Percentiles rank a stretch among this genome's conserved stretches.
These are phyloP conservation scores for Vigna unguiculata DNA, from an alignment of 306 rosid genomes.

Conservation along the genomic window DNA sequence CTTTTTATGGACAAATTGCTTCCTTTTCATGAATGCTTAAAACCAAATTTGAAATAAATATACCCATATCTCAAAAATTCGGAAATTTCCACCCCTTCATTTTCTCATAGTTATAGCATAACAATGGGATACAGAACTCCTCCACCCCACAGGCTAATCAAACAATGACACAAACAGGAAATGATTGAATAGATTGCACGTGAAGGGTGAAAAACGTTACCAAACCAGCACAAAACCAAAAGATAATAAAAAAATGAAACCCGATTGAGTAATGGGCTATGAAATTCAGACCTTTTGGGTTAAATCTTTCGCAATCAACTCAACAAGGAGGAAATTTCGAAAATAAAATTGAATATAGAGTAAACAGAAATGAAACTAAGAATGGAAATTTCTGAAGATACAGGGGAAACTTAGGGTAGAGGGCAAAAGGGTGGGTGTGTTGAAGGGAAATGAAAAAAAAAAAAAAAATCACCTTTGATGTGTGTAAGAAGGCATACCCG, in stretches of 20 bases:
- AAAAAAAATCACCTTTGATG: constrained; percentile 34
- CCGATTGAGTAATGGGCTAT: constrained; percentile 14
- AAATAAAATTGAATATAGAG: neutral
- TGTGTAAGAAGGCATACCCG: neutral
- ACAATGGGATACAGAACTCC: neutral
- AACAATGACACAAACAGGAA: neutral
- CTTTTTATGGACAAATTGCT: neutral
- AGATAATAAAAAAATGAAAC: neutral
- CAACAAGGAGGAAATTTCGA: neutral
- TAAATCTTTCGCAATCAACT: neutral
- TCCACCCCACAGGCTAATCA: constrained; percentile 17
- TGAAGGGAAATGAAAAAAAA: neutral
- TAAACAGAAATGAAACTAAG: neutral
- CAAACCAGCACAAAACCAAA: constrained; percentile 19
- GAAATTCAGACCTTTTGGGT: constrained; percentile 12
- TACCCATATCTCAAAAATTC: neutral
- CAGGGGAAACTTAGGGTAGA: neutral
- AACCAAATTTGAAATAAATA: constrained; percentile 8
- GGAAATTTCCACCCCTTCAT: neutral
- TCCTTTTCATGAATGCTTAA: constrained; percentile 22
- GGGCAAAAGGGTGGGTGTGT: neutral
- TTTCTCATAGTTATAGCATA: constrained; percentile 10
- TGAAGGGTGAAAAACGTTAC: constrained; percentile 1
- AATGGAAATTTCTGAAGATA: neutral
- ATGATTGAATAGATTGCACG: constrained; percentile 12